Evolutionary conservation across 2,329 filamentous ascomycete species (phyloP).

Genomic region (Fusarium citri): DNA sequence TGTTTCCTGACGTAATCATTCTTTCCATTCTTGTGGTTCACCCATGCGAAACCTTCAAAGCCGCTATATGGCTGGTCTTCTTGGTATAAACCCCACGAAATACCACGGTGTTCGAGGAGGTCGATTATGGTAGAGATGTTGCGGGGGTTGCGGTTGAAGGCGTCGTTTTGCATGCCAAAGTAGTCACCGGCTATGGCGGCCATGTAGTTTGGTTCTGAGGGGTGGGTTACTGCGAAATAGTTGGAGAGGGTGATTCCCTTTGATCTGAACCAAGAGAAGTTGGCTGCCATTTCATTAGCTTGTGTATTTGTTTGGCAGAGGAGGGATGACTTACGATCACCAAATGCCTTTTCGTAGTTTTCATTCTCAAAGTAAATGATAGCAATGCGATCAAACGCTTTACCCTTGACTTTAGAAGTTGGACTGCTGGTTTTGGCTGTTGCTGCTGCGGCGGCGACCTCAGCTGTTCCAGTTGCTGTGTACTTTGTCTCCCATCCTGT

Average conservation of each 20-base stretch:
- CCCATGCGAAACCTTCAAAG: slow-evolving; percentile 72
- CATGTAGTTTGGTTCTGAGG: slow-evolving; percentile 76
- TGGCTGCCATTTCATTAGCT: slow-evolving; percentile 37
- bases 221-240: slow-evolving; percentile 69
- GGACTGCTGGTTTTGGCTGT: slow-evolving; percentile 71
- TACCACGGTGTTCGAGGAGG: slow-evolving; percentile 71
- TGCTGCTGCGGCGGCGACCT: slow-evolving; percentile 67
- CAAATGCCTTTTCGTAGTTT: slow-evolving; percentile 72
- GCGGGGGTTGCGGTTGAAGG: slow-evolving; percentile 63
- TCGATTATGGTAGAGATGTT: slow-evolving; percentile 77
- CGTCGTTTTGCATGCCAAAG: slow-evolving; percentile 71
- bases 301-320: too few species aligned
- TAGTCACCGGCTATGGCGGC: slow-evolving; percentile 71
- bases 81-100: slow-evolving; percentile 79
- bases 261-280: slow-evolving; percentile 45
- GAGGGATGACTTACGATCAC: too few species aligned
- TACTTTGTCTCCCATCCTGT: slow-evolving; percentile 55
- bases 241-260: slow-evolving; percentile 49
- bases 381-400: slow-evolving; percentile 77
- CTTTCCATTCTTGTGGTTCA: slow-evolving; percentile 72
- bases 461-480: slow-evolving; percentile 63
- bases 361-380: slow-evolving; percentile 85
- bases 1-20: slow-evolving; percentile 89
- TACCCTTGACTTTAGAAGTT: slow-evolving; percentile 73
- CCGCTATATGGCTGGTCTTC: slow-evolving; percentile 82